phyloP scores from a whole-genome alignment of 805 yeast species.

The Cyberlindnera maritima region DNA sequence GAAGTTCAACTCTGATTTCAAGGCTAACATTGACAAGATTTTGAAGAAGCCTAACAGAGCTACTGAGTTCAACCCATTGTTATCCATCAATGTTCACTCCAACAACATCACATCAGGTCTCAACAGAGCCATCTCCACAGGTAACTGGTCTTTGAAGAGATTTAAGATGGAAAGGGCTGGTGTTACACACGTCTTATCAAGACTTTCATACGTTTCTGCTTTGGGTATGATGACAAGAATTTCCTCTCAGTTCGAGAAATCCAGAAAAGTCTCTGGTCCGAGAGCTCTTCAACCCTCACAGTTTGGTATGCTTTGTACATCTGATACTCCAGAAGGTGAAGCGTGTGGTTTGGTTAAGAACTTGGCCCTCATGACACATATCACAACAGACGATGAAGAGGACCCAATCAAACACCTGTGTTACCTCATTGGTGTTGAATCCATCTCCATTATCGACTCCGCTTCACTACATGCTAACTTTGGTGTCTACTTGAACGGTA shows the following conservation, averaged over 20 bases:
- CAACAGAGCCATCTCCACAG: conserved; percentile 96
- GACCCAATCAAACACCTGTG: conserved; percentile 79
- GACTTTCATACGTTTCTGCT: conserved; percentile 91
- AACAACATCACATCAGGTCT: conserved; percentile 92
- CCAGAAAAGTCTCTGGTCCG: conserved; percentile 97
- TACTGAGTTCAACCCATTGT: conserved; percentile 89
- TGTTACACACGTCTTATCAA: conserved; percentile 92
- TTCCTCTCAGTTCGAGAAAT: conserved; percentile 97
- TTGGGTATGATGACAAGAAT: conserved; percentile 99
- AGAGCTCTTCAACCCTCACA: conserved; percentile 99
- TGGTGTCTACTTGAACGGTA: conserved; percentile 92
- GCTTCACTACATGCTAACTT: conserved; percentile 77
- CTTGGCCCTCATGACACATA: conserved; percentile 96
- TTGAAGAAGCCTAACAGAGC: conserved; percentile 92
- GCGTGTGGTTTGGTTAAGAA: conserved; percentile 99
- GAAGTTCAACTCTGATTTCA: conserved; percentile 92
- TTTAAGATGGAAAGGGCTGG: conserved; percentile 99
- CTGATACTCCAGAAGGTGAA: conserved; percentile 99
- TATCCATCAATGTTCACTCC: conserved; percentile 87
- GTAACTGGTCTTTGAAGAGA: conserved; percentile 98
- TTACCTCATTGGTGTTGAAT: conserved; percentile 84
- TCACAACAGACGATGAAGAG: conserved; percentile 97
- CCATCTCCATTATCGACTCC: conserved; percentile 76
- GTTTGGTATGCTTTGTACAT: conserved; percentile 97
- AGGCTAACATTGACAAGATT: conserved; percentile 90